Evolutionary conservation across 495 filamentous ascomycete species (phyloP), one percentile per base, ranked within the genome.

Genomic region (Letharia lupina): DNA sequence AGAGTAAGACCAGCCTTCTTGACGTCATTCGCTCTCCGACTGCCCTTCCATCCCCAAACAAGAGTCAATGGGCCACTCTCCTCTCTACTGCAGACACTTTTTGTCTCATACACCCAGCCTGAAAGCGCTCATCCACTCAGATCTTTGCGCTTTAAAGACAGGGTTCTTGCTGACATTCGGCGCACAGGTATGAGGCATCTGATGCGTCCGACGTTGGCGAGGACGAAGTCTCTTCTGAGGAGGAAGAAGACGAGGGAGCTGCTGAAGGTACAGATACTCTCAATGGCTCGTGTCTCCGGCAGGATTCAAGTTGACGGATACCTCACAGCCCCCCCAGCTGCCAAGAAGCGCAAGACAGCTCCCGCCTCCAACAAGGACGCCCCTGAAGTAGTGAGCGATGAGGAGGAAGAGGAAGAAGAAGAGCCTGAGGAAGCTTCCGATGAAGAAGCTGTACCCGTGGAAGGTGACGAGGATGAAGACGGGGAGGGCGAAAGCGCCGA

Each of bases 131-230:
- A 39, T 2, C 9, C 40, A 18, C 31, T 42, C 56, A 28, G 39
- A 16, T 20, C 37, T 23, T 40, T 37, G 10, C 9, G 2, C 52
- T 40, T 23, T 28, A n/a, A 54, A 57, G 8, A 16, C 8, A n/a
- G 48, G 28, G 10, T 12, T 50, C 61, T 40, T 62, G 63, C 63
- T 68, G 50, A 72, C 39, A 47, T 41, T 62, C 64, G 5, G 66
- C 58, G 33, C 28, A 45, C 64, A 82, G 79, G 69, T 80, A 83
- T 68, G 78, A 84, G 70, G 75, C 76, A 70, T 83, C 85, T 45
- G 82, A 84, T 39, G 77, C 73, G 18, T 76, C 76, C 28, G 78
- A 80, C 39, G 71, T 74, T 56, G 75, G 76, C 44, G 79, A 81
- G 10, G 74, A 78, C 12, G 78, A 83, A 50, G 81, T 79, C 16